A percentile compares a stretch with the other conserved stretches of the same genome.
phyloP scores from a whole-genome alignment of 257 asterid genomes.

The Solanum lycopersicoides region DNA sequence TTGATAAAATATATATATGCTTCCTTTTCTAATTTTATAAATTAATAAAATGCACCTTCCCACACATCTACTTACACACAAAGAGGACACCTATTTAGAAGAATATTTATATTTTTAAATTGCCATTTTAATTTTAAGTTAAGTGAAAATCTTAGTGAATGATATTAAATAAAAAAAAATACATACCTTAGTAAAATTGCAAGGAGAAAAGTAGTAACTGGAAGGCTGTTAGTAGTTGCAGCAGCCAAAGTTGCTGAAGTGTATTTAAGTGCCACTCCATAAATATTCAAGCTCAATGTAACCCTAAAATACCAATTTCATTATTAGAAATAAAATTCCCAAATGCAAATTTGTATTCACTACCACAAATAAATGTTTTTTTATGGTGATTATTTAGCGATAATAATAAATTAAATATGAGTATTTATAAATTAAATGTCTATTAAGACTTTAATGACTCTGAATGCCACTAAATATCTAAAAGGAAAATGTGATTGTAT shows the following conservation, averaged over 20 bases:
- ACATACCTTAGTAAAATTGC: slow-evolving; percentile 54
- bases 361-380: too few species aligned
- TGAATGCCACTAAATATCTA: too few species aligned
- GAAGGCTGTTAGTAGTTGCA: slow-evolving; percentile 76
- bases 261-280: slow-evolving; percentile 56
- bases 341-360: too few species aligned
- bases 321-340: neutral
- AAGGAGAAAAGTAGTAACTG: slow-evolving; percentile 76
- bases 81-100: neutral
- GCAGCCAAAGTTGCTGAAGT: slow-evolving; percentile 90
- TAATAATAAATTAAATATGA: too few species aligned
- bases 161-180: neutral
- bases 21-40: too few species aligned
- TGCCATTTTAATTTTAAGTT: neutral
- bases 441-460: too few species aligned
- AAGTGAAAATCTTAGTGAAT: neutral
- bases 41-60: neutral
- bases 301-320: slow-evolving; percentile 27
- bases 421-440: too few species aligned
- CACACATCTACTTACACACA: neutral
- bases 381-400: too few species aligned
- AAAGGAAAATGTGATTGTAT: too few species aligned
- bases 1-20: too few species aligned
- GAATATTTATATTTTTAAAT: neutral
- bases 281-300: slow-evolving; percentile 63